Percentiles rank a stretch among this genome's conserved stretches.
Evolutionary conservation across 2,329 filamentous ascomycete genomes (phyloP).

Genomic region (Penicillium paneum): DNA sequence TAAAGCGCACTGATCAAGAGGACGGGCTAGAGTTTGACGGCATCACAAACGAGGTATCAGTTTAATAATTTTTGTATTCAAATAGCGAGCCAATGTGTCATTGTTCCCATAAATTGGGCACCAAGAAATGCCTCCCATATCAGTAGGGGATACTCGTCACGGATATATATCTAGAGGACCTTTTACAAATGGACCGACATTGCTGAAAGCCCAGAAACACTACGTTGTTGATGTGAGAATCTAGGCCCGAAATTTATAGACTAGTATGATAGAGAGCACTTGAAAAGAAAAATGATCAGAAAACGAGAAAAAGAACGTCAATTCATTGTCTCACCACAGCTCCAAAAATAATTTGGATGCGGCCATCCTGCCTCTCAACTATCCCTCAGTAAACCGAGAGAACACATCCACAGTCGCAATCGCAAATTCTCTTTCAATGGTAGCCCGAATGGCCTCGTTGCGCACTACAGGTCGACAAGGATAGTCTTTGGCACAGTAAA

Average conservation of each 20-base stretch:
- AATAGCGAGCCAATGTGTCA: background rate
- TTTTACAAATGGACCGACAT: background rate
- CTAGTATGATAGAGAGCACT: background rate
- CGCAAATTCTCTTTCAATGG: background rate
- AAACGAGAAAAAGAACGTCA: background rate
- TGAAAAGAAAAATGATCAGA: background rate
- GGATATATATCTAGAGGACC: background rate
- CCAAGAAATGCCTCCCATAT: background rate
- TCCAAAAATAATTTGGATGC: background rate
- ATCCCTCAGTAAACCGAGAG: background rate
- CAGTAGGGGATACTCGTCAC: background rate
- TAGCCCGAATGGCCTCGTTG: background rate
- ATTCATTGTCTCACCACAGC: background rate
- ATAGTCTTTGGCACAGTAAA: conserved; percentile 1
- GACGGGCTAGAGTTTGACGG: conserved; percentile 33
- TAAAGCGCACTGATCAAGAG: conserved; percentile 33
- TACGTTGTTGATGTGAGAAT: background rate
- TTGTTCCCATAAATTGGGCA: background rate
- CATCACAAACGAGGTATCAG: conserved; percentile 25
- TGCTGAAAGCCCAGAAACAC: background rate
- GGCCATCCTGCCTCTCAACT: background rate
- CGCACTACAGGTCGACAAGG: background rate
- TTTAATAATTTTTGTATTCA: conserved; percentile 15
- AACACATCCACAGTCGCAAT: background rate
- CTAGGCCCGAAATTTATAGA: background rate